Conservation (phyloP, 306 rosid genomes). For the Castanospermum australe region DNA sequence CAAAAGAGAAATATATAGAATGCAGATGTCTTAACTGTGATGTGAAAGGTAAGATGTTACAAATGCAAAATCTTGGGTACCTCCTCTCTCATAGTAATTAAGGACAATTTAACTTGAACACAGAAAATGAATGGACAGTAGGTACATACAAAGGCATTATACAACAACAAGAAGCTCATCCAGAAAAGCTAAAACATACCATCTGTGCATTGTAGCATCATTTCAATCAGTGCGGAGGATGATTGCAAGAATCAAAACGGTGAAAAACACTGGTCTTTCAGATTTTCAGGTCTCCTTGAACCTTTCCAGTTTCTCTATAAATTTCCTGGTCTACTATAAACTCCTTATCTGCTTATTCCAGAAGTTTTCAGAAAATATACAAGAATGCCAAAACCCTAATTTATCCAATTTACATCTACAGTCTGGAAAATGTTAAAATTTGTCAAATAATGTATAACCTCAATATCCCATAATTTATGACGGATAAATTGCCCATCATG, state of each 20-base stretch:
- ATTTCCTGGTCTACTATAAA: not conserved
- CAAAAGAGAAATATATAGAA: not conserved
- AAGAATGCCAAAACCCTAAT: not conserved
- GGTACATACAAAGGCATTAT: not conserved
- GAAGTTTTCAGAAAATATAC: not conserved
- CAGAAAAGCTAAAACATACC: not conserved
- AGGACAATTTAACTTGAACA: not conserved
- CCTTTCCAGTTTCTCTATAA: not conserved
- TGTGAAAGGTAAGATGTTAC: not conserved
- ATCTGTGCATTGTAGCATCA: not conserved
- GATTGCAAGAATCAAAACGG: not conserved
- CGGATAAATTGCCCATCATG: not conserved
- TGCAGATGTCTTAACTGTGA: constrained; percentile 10
- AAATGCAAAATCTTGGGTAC: not conserved
- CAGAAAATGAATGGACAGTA: not conserved
- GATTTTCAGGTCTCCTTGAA: not conserved
- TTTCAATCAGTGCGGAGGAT: not conserved
- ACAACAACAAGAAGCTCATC: not conserved
- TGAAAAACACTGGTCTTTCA: not conserved
- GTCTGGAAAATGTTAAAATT: not conserved
- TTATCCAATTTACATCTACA: not conserved
- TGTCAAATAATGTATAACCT: not conserved
- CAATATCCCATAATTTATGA: not conserved
- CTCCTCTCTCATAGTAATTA: not conserved
- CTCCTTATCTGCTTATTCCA: not conserved